Base-by-base conservation (phyloP, 140 eudicot genomes). In the Bidens hawaiensis region DNA sequence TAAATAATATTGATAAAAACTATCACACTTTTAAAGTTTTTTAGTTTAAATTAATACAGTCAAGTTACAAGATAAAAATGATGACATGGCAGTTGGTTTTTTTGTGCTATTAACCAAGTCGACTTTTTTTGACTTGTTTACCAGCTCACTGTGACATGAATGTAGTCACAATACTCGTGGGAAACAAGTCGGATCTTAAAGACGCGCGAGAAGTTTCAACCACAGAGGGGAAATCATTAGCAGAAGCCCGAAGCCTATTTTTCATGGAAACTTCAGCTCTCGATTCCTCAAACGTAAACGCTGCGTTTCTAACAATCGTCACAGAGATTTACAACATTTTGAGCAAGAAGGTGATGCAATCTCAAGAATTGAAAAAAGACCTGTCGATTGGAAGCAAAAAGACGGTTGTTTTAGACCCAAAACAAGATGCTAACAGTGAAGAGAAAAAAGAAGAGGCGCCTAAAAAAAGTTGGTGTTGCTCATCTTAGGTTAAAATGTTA, bases 91-190 rank as follows among this genome's bases (percentile, higher is more conserved):
- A n/a, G n/a, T n/a, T n/a, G n/a, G n/a, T n/a, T n/a, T n/a, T n/a
- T n/a, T n/a, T n/a, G n/a, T n/a, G n/a, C n/a, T n/a, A n/a, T n/a
- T n/a, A n/a, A n/a, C n/a, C n/a, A n/a, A n/a, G n/a, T n/a, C n/a
- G n/a, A n/a, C n/a, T n/a, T n/a, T n/a, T n/a, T n/a, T n/a, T n/a
- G n/a, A n/a, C n/a, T n/a, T n/a, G n/a, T n/a, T 45, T 42, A 69
- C 40, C 90, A 86, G 97, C 85, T 75, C 88, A 90, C 62, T 83
- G 94, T 6, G 97, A 90, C 81, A 90, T 90, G 97, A 90, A 90
- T 36, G 97, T 90, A 53, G 87, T 90, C 19, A 83, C 95, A 2
- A 90, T 90, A 69, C 84, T 90, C 10, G 95, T 90, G 48, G 97
- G 97, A 11, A 90, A 90, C 84, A 90, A 90, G 68, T 56, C 81